Evolutionary conservation across 1,284 basidiomycete species (phyloP).

Genomic region (Volvariella surrecta): DNA sequence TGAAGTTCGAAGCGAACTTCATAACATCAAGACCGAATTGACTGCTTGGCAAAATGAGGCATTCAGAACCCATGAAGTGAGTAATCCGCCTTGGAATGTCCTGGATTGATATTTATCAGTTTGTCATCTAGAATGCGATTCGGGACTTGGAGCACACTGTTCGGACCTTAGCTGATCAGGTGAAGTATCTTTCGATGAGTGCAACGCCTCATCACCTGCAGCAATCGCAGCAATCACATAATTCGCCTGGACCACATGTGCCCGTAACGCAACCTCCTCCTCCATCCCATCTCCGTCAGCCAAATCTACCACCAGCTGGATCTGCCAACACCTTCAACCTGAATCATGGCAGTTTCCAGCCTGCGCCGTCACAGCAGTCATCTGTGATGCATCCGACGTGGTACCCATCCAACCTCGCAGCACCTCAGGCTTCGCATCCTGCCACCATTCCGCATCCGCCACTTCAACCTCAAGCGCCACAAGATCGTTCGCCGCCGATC

Average conservation of each 20-base stretch:
- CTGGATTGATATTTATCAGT: constrained; percentile 4
- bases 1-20: constrained; percentile 66
- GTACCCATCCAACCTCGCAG: constrained; percentile 54
- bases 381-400: constrained; percentile 44
- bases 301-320: constrained; percentile 31
- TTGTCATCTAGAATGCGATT: constrained; percentile 46
- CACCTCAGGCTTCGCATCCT: constrained; percentile 70
- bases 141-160: constrained; percentile 73
- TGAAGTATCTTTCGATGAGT: constrained; percentile 66
- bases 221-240: constrained; percentile 38
- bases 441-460: constrained; percentile 62
- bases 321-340: constrained; percentile 27
- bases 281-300: constrained; percentile 28
- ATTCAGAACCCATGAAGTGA: constrained; percentile 66
- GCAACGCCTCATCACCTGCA: constrained; percentile 34
- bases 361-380: constrained; percentile 18
- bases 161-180: constrained; percentile 63
- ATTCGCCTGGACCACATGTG: constrained; percentile 28
- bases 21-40: constrained; percentile 67
- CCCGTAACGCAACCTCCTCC: constrained; percentile 23
- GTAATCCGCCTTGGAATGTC: constrained; percentile 1
- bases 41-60: constrained; percentile 72
- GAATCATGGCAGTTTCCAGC: constrained; percentile 17
- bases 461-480: constrained; percentile 21
- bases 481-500: constrained; percentile 46